Conservation (phyloP, 1,139 yeast genomes). For the Yamadazyma conglobata region DNA sequence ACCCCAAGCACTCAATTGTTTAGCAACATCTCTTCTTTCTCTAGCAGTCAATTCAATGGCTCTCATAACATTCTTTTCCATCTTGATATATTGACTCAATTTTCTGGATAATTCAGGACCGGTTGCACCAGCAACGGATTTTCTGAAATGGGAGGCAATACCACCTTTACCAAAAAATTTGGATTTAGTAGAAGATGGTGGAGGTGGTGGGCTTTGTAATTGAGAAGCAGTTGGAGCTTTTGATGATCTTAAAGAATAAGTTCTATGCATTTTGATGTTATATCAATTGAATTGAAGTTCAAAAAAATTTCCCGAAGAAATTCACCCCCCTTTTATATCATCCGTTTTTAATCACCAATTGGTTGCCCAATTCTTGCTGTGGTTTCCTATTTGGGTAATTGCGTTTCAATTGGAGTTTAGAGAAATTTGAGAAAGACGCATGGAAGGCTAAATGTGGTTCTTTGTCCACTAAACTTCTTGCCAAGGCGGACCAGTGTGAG, state of each 20-base stretch:
- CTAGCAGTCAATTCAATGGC: conserved; percentile 89
- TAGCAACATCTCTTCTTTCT: conserved; percentile 96
- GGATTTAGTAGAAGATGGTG: conserved; percentile 79
- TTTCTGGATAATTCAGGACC: conserved; percentile 96
- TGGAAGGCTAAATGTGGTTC: too few relatives aligned
- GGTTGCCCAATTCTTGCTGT: too few relatives aligned
- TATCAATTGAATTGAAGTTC: neutral
- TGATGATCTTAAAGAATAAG: conserved; percentile 89
- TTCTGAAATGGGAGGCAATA: conserved; percentile 75
- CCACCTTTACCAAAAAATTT: conserved; percentile 91
- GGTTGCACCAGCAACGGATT: conserved; percentile 85
- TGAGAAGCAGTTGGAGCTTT: conserved; percentile 98
- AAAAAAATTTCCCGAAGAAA: too few relatives aligned
- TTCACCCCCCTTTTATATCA: too few relatives aligned
- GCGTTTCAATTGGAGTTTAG: too few relatives aligned
- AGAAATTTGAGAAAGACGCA: too few relatives aligned
- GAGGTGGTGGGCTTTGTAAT: conserved; percentile 90
- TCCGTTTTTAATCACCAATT: too few relatives aligned
- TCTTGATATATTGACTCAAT: conserved; percentile 84
- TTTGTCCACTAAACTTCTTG: too few relatives aligned
- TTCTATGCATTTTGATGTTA: conserved; percentile 77
- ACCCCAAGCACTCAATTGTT: conserved; percentile 96
- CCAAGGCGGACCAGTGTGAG: too few relatives aligned
- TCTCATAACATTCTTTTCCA: conserved; percentile 95
- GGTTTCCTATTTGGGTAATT: too few relatives aligned